phyloP scores from a whole-genome alignment of 805 yeast genomes.

The Saccharomyces eubayanus region DNA sequence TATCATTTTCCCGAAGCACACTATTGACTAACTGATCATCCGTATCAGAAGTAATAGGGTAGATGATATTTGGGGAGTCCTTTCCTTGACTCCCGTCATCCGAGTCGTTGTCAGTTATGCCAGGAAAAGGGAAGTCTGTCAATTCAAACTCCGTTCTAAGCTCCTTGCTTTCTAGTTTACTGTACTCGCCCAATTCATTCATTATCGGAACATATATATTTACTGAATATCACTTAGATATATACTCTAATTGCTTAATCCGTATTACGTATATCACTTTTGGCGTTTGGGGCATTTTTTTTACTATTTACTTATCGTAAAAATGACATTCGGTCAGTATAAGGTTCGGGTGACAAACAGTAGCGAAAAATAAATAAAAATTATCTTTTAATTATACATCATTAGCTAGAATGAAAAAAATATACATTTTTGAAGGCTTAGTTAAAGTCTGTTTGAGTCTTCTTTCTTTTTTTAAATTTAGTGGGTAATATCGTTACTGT shows the following conservation, averaged over 20 bases:
- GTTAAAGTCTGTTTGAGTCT: neutral
- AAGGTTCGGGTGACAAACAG: neutral
- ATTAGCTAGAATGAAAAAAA: neutral
- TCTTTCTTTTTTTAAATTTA: neutral
- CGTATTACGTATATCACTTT: neutral
- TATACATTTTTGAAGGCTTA: neutral
- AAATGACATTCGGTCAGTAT: neutral
- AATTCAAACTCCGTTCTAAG: neutral
- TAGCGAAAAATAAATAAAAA: neutral
- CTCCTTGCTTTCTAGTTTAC: neutral
- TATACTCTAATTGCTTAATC: neutral
- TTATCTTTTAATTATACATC: neutral
- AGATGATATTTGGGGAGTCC: neutral
- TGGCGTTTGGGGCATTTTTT: neutral
- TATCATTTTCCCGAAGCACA: slow-evolving; percentile 15
- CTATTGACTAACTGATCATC: neutral
- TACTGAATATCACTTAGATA: neutral
- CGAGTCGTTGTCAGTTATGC: neutral
- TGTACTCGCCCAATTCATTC: neutral
- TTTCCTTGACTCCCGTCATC: neutral
- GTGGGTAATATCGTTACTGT: neutral
- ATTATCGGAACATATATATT: neutral
- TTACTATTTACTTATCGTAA: neutral
- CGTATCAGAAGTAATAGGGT: neutral
- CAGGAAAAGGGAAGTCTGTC: neutral